These are phyloP conservation scores for Plasmodium inui DNA, from an alignment of 169 alveolate species.

Conservation along the genomic window DNA sequence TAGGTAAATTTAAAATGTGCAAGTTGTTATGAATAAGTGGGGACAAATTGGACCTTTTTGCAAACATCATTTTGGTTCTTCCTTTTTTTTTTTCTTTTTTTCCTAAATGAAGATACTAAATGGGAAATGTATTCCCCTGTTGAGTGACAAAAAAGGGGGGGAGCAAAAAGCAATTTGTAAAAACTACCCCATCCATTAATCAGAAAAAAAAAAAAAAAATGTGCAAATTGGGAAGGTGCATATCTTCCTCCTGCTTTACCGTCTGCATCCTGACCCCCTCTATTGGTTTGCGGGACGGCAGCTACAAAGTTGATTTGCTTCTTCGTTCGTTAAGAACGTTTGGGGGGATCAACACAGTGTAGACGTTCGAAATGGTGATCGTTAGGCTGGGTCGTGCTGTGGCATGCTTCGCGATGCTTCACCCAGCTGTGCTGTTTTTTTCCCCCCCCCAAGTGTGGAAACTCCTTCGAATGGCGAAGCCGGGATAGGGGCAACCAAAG, in stretches of 20 bases:
- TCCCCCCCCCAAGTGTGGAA: neutral
- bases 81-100: neutral
- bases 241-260: neutral
- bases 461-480: neutral
- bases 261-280: too few relatives aligned
- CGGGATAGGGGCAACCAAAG: neutral
- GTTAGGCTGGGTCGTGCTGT: neutral
- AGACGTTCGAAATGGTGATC: neutral
- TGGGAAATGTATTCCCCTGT: neutral
- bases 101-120: neutral
- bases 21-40: neutral
- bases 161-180: neutral
- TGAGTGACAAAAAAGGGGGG: neutral
- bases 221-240: neutral
- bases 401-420: neutral
- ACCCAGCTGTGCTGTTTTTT: neutral
- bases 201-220: conserved; percentile 5
- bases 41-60: neutral
- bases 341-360: neutral
- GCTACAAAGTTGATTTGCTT: neutral
- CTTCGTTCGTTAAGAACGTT: neutral
- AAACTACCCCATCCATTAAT: neutral
- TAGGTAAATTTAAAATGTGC: neutral
- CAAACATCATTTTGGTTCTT: neutral
- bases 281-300: neutral